Evolutionary conservation across 2,329 filamentous ascomycete genomes (phyloP).

Genomic region (Alternaria sp.): DNA sequence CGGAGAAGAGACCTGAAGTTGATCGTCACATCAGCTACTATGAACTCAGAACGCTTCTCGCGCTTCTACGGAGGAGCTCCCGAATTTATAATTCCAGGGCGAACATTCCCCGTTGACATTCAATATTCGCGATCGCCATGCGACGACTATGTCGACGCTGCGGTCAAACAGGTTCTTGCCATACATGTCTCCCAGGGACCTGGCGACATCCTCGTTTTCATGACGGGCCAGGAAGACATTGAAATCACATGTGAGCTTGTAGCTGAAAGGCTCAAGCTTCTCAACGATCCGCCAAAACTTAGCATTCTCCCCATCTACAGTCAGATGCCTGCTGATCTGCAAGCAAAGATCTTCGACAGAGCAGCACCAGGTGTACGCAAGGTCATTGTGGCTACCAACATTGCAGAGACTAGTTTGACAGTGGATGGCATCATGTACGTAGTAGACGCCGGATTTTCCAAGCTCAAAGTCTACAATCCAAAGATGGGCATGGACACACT

Average conservation of each 20-base stretch:
- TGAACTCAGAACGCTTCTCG: slow-evolving; percentile 97
- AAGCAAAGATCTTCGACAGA: slow-evolving; percentile 96
- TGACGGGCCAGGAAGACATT: slow-evolving; percentile 99
- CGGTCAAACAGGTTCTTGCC: slow-evolving; percentile 92
- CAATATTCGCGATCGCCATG: slow-evolving; percentile 95
- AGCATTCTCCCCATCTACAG: slow-evolving; percentile 98
- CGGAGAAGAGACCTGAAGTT: slow-evolving; percentile 90
- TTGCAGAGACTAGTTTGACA: slow-evolving; percentile 96
- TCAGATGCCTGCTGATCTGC: slow-evolving; percentile 98
- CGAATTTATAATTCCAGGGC: slow-evolving; percentile 93
- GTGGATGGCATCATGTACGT: slow-evolving; percentile 99
- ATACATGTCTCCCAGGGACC: slow-evolving; percentile 95
- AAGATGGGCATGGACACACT: slow-evolving; percentile 99
- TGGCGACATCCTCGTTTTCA: slow-evolving; percentile 97
- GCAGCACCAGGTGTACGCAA: slow-evolving; percentile 91
- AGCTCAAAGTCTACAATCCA: slow-evolving; percentile 98
- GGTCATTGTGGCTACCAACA: slow-evolving; percentile 98
- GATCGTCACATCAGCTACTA: slow-evolving; percentile 97
- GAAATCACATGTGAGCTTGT: slow-evolving; percentile 95
- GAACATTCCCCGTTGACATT: slow-evolving; percentile 96
- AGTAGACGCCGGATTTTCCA: slow-evolving; percentile 94
- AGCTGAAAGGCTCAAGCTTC: slow-evolving; percentile 82
- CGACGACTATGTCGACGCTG: slow-evolving; percentile 96
- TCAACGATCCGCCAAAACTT: slow-evolving; percentile 94
- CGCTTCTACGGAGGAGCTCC: slow-evolving; percentile 96